Evolutionary conservation across 345 rosid genomes (phyloP).

Genomic region (Eutrema heterophyllum): DNA sequence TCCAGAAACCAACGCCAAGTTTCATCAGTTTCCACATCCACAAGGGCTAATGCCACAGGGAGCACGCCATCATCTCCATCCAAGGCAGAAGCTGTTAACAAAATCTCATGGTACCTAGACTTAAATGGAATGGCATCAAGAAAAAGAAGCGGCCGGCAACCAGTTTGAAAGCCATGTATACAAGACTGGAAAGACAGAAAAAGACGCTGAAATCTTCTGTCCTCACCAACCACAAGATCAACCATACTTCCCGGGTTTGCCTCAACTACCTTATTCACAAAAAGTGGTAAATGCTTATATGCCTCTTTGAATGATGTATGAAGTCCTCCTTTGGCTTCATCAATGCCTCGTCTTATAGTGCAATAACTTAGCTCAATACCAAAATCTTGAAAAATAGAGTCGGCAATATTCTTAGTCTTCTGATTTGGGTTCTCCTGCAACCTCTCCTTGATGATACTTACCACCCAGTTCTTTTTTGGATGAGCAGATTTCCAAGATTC

Average conservation of each 20-base stretch:
- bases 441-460: slow-evolving; percentile 72
- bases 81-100: slow-evolving; percentile 74
- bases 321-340: slow-evolving; percentile 79
- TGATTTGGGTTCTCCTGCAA: slow-evolving; percentile 67
- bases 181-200: slow-evolving; percentile 67
- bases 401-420: slow-evolving; percentile 75
- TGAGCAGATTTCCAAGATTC: slow-evolving; percentile 80
- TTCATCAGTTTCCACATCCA: slow-evolving; percentile 66
- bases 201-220: slow-evolving; percentile 64
- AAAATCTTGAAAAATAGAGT: slow-evolving; percentile 58
- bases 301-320: slow-evolving; percentile 76
- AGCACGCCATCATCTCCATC: slow-evolving; percentile 78
- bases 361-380: slow-evolving; percentile 74
- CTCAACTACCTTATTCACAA: slow-evolving; percentile 54
- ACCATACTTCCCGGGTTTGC: slow-evolving; percentile 74
- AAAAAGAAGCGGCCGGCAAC: slow-evolving; percentile 87
- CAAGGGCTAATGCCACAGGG: slow-evolving; percentile 77
- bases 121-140: slow-evolving; percentile 65
- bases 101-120: slow-evolving; percentile 72
- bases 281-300: slow-evolving; percentile 62
- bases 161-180: slow-evolving; percentile 59
- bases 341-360: slow-evolving; percentile 84
- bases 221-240: slow-evolving; percentile 49
- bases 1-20: slow-evolving; percentile 87
- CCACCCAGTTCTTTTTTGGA: slow-evolving; percentile 83